phyloP scores from a whole-genome alignment of 768 basidiomycete species.

The Termitomyces sp. region DNA sequence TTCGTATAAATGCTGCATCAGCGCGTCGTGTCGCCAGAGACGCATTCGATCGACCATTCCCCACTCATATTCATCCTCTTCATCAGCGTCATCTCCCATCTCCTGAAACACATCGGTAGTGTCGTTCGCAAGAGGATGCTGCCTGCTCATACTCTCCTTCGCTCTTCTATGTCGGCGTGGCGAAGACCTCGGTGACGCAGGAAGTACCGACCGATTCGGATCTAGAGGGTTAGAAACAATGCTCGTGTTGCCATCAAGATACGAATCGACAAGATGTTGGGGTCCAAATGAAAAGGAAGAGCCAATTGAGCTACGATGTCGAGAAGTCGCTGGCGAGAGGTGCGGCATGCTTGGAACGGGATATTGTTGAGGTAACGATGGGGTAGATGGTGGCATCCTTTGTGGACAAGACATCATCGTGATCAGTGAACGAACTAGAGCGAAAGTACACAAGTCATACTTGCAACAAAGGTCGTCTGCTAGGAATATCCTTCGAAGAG shows the following conservation, averaged over 20 bases:
- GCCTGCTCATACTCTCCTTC: conserved; percentile 43
- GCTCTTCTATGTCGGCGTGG: conserved; percentile 49
- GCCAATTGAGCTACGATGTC: conserved; percentile 64
- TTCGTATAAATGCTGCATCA: conserved; percentile 97
- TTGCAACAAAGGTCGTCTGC: background rate
- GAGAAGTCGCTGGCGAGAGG: conserved; percentile 49
- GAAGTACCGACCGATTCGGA: conserved; percentile 75
- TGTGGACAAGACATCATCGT: background rate
- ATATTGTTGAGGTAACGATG: conserved; percentile 37
- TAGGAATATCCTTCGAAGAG: background rate
- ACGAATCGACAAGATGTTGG: conserved; percentile 67
- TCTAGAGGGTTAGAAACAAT: conserved; percentile 58
- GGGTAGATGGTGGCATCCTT: conserved; percentile 42
- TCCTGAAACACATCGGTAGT: conserved; percentile 74
- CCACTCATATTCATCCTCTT: conserved; percentile 64
- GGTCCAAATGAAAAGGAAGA: conserved; percentile 84
- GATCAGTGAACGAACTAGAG: background rate
- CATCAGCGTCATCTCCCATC: conserved; percentile 53
- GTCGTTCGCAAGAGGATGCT: conserved; percentile 75
- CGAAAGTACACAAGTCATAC: background rate
- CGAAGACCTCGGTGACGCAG: conserved; percentile 67
- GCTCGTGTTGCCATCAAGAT: conserved; percentile 59
- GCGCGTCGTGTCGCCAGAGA: conserved; percentile 94
- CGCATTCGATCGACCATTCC: conserved; percentile 93
- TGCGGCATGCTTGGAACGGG: conserved; percentile 41